Conservation (phyloP, 768 basidiomycete genomes). For the Psilocybe subaeruginosa region DNA sequence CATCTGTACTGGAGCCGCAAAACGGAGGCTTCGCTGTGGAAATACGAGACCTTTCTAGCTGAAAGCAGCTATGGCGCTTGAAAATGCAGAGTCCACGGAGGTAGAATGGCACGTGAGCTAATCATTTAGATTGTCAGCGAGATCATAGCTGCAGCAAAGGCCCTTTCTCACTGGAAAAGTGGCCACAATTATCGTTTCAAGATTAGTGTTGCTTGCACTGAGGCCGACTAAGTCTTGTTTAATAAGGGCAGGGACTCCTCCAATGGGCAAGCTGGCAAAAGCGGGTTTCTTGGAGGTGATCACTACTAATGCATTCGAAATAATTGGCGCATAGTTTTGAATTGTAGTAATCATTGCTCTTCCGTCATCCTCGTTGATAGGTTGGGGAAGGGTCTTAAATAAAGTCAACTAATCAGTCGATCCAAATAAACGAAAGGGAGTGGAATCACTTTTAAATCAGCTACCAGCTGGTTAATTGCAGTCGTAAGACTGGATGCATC, state of each 20-base stretch:
- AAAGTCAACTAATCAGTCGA: neutral
- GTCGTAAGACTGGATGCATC: constrained; percentile 21
- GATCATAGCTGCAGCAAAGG: neutral
- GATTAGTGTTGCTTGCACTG: constrained; percentile 17
- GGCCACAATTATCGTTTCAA: constrained; percentile 27
- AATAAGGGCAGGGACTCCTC: constrained; percentile 30
- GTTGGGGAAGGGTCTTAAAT: constrained; percentile 18
- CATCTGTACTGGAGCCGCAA: neutral
- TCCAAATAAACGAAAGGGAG: too few species aligned
- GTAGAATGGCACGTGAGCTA: neutral
- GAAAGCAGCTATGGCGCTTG: neutral
- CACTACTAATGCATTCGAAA: constrained; percentile 21
- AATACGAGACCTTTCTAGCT: neutral
- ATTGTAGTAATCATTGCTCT: constrained; percentile 24
- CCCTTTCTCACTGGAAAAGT: constrained; percentile 26
- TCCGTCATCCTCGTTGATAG: constrained; percentile 30
- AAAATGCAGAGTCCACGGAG: neutral
- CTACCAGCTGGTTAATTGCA: constrained; percentile 25
- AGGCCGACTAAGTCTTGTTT: constrained; percentile 29
- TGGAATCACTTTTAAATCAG: constrained; percentile 28
- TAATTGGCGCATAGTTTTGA: constrained; percentile 26
- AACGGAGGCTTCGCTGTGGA: neutral
- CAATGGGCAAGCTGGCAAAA: constrained; percentile 30
- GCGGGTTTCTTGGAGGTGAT: constrained; percentile 29
- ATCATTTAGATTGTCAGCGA: neutral